These are phyloP conservation scores for Cucumis hystrix DNA, from an alignment of 306 rosid genomes.

Conservation along the genomic window DNA sequence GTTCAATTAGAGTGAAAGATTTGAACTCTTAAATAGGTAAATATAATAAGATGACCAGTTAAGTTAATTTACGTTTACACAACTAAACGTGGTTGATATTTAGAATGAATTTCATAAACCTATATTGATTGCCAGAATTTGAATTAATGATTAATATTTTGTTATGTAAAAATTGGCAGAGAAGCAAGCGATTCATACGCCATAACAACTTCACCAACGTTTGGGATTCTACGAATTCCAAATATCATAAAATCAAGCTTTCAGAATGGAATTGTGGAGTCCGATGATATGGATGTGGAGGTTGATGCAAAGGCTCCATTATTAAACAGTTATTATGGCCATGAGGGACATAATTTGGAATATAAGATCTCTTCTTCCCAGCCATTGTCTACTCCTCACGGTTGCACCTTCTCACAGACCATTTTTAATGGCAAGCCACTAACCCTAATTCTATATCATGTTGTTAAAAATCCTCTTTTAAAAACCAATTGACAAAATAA, in stretches of 20 bases:
- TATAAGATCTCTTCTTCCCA: conserved; percentile 20
- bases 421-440: conserved; percentile 43
- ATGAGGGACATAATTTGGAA: conserved; percentile 1
- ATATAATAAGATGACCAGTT: no score
- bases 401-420: conserved; percentile 69
- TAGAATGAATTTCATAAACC: no score
- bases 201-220: conserved; percentile 23
- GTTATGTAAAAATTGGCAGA: conserved; percentile 10
- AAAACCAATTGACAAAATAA: no score
- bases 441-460: background rate
- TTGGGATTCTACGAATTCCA: background rate
- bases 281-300: no score
- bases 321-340: conserved; percentile 11
- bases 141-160: no score
- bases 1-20: no score
- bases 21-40: no score
- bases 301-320: conserved; percentile 20
- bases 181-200: conserved; percentile 63
- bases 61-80: no score
- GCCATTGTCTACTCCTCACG: conserved; percentile 25
- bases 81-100: no score
- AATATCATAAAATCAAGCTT: background rate
- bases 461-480: no score
- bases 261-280: background rate
- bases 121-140: no score